Evolutionary conservation across 331 rosid genomes (phyloP), one percentile per base, ranked within the genome.

Genomic region (Saraca asoca): DNA sequence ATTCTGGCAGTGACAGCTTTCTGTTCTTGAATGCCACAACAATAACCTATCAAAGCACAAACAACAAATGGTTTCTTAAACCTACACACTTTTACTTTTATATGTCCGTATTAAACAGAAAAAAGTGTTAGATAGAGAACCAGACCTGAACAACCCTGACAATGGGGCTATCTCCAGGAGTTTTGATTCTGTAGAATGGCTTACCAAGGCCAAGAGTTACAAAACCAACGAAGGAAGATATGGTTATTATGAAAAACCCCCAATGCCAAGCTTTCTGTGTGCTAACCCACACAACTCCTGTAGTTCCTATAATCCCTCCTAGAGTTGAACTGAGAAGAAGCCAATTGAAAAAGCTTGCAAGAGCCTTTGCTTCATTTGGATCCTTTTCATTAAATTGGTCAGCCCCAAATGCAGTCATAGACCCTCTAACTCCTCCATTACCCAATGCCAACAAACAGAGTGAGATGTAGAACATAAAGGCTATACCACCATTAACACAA

Each of bases 381-480:
- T 89, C 83, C 52, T 83, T 85, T 5, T 75, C 72, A 64, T 87
- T 74, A 66, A 92, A 89, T 13, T 92, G 96, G 57, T 92, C 98
- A 6, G 96, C 98, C 11, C 98, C 96, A 43, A 89, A 87, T 29
- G 96, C 79, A 2, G 98, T 83, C 64, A 92, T 80, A 0, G 91
- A 78, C 16, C 96, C 96, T 76, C 85, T 85, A 5, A 89, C 95
- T 14, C 96, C 98, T 9, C 96, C 98, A 0, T 78, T 42, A 0
- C 98, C 96, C 46, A 87, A 42, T 45, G 98, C 98, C 24, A 82
- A 55, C 50, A 92, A 24, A 59, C 66, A 73, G 24, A 92, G 58
- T 9, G 96, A 83, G 11, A 77, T 58, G 73, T 89, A 89, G 11
- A 92, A 80, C 83, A 85, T 73, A 4, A 73, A 58, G 8, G 87